Conservation (phyloP, 2,329 filamentous ascomycete genomes). For the Curvularia eragrostidis region DNA sequence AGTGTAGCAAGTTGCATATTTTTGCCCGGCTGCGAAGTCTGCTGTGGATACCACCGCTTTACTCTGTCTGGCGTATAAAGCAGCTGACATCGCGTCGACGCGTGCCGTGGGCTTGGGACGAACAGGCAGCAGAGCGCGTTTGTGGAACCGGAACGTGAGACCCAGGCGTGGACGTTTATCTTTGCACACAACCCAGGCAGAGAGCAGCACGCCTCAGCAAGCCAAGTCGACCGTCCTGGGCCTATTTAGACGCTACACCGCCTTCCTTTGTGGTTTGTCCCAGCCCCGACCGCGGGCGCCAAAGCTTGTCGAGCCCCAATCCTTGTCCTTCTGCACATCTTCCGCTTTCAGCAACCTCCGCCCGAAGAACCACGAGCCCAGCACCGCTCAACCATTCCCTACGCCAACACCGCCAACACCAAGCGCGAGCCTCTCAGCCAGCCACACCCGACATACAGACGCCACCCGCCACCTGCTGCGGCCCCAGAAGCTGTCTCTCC, state of each 20-base stretch:
- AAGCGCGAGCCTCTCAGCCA: background rate
- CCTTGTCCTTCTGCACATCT: constrained; percentile 17
- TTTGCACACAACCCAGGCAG: background rate
- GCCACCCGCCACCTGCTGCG: constrained; percentile 10
- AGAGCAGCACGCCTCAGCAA: constrained; percentile 4
- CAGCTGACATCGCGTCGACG: constrained; percentile 38
- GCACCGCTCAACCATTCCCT: background rate
- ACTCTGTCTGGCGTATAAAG: constrained; percentile 10
- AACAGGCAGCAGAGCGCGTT: constrained; percentile 26
- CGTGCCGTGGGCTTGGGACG: constrained; percentile 13
- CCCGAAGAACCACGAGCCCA: constrained; percentile 2
- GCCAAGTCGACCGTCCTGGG: constrained; percentile 7
- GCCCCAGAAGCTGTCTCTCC: constrained; percentile 26
- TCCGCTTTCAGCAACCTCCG: constrained; percentile 19
- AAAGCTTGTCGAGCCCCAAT: constrained; percentile 20
- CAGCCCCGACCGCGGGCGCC: constrained; percentile 21
- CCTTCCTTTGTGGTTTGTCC: constrained; percentile 22
- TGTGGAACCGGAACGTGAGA: constrained; percentile 16
- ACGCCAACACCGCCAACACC: background rate
- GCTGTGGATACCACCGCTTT: background rate
- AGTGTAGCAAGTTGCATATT: constrained; percentile 2
- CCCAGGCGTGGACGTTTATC: background rate
- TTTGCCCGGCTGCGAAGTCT: background rate
- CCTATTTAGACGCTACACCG: constrained; percentile 25
- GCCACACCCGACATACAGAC: background rate